Percentiles rank a stretch among this genome's conserved stretches.
These are phyloP conservation scores for Synchytrium microbalum DNA, from an alignment of 371 early-diverging fungal species.

Conservation along the genomic window DNA sequence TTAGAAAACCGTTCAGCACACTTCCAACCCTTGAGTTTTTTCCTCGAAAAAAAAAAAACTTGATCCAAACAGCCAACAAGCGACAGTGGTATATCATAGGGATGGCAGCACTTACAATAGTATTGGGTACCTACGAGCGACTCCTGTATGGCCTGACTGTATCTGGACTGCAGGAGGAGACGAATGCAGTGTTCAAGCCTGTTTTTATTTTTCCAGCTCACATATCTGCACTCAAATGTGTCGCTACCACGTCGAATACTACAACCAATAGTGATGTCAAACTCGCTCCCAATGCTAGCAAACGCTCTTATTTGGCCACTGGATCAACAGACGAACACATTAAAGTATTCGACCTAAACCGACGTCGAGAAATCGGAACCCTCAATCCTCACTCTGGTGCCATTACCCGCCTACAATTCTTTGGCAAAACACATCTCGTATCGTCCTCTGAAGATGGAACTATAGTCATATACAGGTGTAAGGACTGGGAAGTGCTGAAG, in stretches of 20 bases:
- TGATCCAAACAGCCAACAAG: too few relatives aligned
- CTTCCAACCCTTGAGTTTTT: too few relatives aligned
- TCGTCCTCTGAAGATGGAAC: conserved; percentile 84
- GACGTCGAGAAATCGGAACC: conserved; percentile 82
- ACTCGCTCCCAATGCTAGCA: conserved; percentile 42
- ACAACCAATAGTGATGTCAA: too few relatives aligned
- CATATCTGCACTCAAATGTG: conserved; percentile 80
- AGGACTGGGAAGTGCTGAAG: conserved; percentile 93
- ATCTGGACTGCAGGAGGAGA: conserved; percentile 27
- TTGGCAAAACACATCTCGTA: conserved; percentile 73
- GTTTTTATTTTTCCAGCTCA: conserved; percentile 93
- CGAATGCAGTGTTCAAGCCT: conserved; percentile 48
- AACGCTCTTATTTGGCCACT: conserved; percentile 82
- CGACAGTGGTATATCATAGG: too few relatives aligned
- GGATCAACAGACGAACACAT: conserved; percentile 95
- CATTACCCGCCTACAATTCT: conserved; percentile 75
- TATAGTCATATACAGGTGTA: conserved; percentile 79
- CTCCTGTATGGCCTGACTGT: conserved; percentile 75
- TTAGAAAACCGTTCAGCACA: too few relatives aligned
- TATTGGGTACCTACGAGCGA: conserved; percentile 92
- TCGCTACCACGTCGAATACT: conserved; percentile 43
- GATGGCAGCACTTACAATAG: conserved; percentile 52
- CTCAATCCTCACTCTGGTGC: conserved; percentile 89
- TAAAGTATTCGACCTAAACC: conserved; percentile 80
- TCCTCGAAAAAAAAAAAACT: too few relatives aligned